These are phyloP conservation scores for Filobasidium floriforme DNA, from an alignment of 768 basidiomycete genomes.

Conservation along the genomic window DNA sequence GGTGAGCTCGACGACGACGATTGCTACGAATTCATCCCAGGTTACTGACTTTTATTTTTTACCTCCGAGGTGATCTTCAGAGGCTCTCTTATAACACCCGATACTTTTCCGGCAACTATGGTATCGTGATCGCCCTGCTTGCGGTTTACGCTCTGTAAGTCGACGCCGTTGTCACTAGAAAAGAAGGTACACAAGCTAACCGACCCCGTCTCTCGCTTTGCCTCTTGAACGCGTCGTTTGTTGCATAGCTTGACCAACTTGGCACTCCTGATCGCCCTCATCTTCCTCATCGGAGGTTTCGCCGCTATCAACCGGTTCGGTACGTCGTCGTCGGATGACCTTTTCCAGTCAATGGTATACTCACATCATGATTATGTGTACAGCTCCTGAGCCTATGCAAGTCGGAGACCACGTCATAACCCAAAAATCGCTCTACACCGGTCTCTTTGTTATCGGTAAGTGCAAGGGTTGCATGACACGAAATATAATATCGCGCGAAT, in stretches of 20 bases:
- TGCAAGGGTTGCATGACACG: neutral
- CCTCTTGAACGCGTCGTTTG: neutral
- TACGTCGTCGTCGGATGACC: constrained; percentile 46
- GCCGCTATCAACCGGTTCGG: constrained; percentile 80
- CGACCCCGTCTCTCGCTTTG: too few species aligned
- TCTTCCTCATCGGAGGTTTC: constrained; percentile 87
- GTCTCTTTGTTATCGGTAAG: constrained; percentile 66
- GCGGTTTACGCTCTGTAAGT: constrained; percentile 72
- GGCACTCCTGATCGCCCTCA: constrained; percentile 71
- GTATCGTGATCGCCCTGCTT: constrained; percentile 80
- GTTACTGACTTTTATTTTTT: too few species aligned
- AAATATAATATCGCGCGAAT: neutral
- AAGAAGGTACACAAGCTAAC: too few species aligned
- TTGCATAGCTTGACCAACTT: constrained; percentile 64
- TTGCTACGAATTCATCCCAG: neutral
- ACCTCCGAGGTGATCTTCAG: neutral
- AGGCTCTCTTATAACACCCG: constrained; percentile 61
- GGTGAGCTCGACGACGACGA: constrained; percentile 22
- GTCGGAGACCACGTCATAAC: constrained; percentile 73
- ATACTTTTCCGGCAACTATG: constrained; percentile 68
- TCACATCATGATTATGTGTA: constrained; percentile 15
- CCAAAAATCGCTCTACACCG: constrained; percentile 80
- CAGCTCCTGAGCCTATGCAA: constrained; percentile 78
- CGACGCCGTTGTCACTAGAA: constrained; percentile 25
- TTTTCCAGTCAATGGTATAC: constrained; percentile 6